Conservation (phyloP, 441 rosid species). For the Gossypium gossypioides region DNA sequence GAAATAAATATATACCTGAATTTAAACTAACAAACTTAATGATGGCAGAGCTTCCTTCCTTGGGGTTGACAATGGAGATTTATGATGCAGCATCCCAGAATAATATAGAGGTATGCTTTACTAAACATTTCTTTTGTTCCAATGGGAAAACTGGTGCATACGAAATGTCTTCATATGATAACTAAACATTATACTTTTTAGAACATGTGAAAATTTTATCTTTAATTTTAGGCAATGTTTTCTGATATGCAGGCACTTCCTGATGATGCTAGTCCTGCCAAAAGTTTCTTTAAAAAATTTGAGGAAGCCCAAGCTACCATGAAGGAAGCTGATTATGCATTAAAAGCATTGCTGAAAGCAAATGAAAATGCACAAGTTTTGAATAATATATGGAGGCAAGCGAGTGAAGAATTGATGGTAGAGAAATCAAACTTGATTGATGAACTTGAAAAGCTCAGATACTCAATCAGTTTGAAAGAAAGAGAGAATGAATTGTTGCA, state of each 20-base stretch:
- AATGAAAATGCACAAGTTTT: constrained; percentile 48
- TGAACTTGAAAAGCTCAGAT: constrained; percentile 56
- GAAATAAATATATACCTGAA: constrained; percentile 7
- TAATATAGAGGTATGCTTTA: constrained; percentile 30
- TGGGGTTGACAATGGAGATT: constrained; percentile 23
- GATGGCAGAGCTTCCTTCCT: constrained; percentile 41
- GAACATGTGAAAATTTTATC: constrained; percentile 4
- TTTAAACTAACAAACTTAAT: constrained; percentile 17
- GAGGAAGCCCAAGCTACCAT: constrained; percentile 64
- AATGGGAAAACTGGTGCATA: not conserved
- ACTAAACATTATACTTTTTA: not conserved
- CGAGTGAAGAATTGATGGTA: constrained; percentile 42
- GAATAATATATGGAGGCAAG: constrained; percentile 49
- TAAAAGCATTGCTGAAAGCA: constrained; percentile 56
- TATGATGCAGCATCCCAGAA: constrained; percentile 24
- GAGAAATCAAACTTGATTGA: constrained; percentile 43
- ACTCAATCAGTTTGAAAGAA: constrained; percentile 39
- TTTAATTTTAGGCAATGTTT: constrained; percentile 21
- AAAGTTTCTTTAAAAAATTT: constrained; percentile 51
- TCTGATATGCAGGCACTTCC: constrained; percentile 32
- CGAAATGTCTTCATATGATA: not conserved
- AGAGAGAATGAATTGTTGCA: constrained; percentile 40
- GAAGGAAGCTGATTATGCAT: constrained; percentile 67
- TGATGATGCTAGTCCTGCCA: constrained; percentile 28
- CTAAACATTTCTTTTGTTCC: constrained; percentile 7